Evolutionary conservation across 78 protist species (phyloP), one percentile per base, ranked within the genome.

Genomic region (Ministeria vibrans): DNA sequence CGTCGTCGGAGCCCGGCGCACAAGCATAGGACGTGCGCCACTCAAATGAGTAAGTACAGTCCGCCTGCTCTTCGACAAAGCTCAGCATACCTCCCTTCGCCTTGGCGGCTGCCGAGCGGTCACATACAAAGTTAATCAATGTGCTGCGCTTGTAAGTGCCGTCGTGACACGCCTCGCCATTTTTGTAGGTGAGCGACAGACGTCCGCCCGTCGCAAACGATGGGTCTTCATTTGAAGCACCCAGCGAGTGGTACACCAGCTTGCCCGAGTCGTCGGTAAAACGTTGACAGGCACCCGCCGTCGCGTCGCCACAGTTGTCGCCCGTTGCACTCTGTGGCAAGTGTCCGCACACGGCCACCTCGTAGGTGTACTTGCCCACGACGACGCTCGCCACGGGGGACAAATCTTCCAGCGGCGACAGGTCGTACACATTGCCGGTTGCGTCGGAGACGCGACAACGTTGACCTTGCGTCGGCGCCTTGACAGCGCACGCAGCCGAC

Each of bases 21-120:
- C 76, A 70, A 1, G 76, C 76, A 4, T 51, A 28, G 28, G 76
- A 41, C 25, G 76, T 70, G 32, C 36, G 39, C 76, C 76, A 70
- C 61, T 22, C 61, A n/a, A 70, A 70, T 7, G 3, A 13, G 59
- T 70, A 70, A 20, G 42, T 27, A 41, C 71, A 63, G n/a, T 63
- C 71, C n/a, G 1, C 3, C 23, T 44, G 1, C 18, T 68, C 49
- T 22, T 23, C 49, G 7, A 68, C 49, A 25, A 68, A 42, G 18
- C 59, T 51, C 11, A 11, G n/a, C 44, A 41, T n/a, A 25, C n/a
- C 53, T 5, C n/a, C 55, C 42, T 5, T 41, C 4, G 4, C 38
- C 23, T 42, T 30, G 5, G 51, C 28, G 18, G 13, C n/a, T 1
- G 75, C 75, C 6, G 71, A 13, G 36, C 27, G 71, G 42, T 64